Evolutionary conservation across 495 filamentous ascomycete genomes (phyloP), one percentile per base, ranked within the genome.

Genomic region (Penicillium canescens): DNA sequence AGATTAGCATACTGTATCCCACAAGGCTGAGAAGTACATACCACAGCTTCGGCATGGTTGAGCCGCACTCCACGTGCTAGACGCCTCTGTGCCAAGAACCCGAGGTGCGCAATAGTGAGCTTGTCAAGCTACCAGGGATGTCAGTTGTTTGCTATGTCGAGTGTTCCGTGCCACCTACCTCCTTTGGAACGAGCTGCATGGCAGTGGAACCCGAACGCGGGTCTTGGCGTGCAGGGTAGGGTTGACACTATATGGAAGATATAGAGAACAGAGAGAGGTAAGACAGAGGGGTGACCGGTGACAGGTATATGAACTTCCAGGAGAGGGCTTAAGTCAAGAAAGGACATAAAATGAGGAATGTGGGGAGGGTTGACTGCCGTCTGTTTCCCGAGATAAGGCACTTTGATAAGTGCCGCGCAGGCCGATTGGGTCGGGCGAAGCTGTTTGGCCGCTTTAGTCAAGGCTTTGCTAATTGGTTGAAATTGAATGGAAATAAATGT

Each of bases 31-130:
- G 20, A 38, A 7, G 51, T 49, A 75, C 85, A 57, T 82, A 95
- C 91, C 43, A 82, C 87, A 46, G 94, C 90, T 75, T 98, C 94
- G 20, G 87, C 78, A 76, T 98, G 91, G 69, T 98, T 98, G 59
- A 98, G 74, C 57, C 83, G 86, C 26, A 97, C 83, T 46, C 94
- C 94, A 52, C 94, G 79, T 40, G 94, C 94, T 36, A 98, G 86
- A 48, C 94, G 85, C 37, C 84, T 80, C 76, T 98, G 94, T 51
- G 94, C 94, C 49, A 97, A 80, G 53, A 88, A 80, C 46, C 95
- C 94, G 42, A 95, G 73, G 65, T 96, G 92, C 26, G 92, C 92
- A 67, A 95, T 93, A 62, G 85, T 80, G 73, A 98, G 90, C 83
- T 98, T 98, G 78, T 98, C 94, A 60, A 98, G 76, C 95, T 98